Conservation (phyloP, 257 asterid genomes). For the Osmanthus fragrans region DNA sequence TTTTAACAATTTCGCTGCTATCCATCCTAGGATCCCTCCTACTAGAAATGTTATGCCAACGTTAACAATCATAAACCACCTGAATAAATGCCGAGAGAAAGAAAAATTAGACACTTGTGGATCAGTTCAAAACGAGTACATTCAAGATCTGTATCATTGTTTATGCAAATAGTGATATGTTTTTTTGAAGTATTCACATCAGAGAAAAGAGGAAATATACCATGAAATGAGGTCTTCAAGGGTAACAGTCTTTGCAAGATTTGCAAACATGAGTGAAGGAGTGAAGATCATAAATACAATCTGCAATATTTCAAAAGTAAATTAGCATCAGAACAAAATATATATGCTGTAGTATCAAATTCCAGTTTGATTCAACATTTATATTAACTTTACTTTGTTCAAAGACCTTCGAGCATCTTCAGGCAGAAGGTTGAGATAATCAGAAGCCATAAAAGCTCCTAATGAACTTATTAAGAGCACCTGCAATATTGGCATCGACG, state of each 20-base stretch:
- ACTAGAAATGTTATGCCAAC: constrained; percentile 69
- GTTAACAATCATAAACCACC: constrained; percentile 97
- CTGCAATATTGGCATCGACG: constrained; percentile 85
- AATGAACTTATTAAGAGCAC: constrained; percentile 58
- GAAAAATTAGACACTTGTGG: not conserved
- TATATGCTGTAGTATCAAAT: not conserved
- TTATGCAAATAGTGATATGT: too few species aligned
- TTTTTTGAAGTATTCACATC: too few species aligned
- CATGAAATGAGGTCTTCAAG: constrained; percentile 69
- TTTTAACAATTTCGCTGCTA: constrained; percentile 62
- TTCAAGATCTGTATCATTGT: too few species aligned
- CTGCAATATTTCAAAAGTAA: constrained; percentile 32
- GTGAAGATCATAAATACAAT: constrained; percentile 70
- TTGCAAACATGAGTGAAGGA: constrained; percentile 69
- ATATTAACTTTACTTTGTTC: constrained; percentile 48
- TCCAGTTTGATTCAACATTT: not conserved
- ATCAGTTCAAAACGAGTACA: too few species aligned
- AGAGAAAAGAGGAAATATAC: constrained; percentile 15
- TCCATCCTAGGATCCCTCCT: constrained; percentile 84
- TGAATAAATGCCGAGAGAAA: constrained; percentile 11
- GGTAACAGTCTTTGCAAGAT: constrained; percentile 61
- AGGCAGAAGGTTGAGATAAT: constrained; percentile 65
- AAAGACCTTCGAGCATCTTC: constrained; percentile 61
- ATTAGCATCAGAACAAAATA: not conserved
- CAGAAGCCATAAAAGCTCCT: constrained; percentile 87